Base-by-base conservation (phyloP, 2,329 filamentous ascomycete genomes). In the Ceratocystis huliohia region DNA sequence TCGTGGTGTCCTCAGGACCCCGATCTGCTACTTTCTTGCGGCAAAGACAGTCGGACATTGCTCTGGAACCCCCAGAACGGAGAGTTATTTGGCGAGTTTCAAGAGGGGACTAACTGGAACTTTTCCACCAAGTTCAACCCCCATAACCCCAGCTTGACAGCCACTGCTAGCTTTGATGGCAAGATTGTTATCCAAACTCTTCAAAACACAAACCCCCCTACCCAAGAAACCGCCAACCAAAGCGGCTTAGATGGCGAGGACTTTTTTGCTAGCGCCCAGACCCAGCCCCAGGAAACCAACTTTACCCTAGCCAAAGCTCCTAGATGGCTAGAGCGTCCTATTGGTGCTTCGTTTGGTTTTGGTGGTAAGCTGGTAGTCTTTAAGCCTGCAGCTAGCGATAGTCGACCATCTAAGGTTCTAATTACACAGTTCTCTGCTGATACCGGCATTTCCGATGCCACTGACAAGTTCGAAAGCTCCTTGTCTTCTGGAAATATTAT, bases 41-140 rank as follows among this genome's bases (percentile, higher is more conserved):
- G 94, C 71, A 97, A 97, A 77, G 94, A 99, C 76, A 97, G 97
- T 74, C 85, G 90, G 71, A 96, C 92, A 1, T 83, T 99, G 68
- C 86, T 94, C 69, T 99, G 95, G 94, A 97, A 97, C 75, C 91
- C 94, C 1, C 89, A 94, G 73, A 96, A 88, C 2, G 93, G 93
- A 65, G 85, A 94, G 73, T 81, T 84, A 13, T 88, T 91, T 69
- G 94, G 95, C 70, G 93, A 97, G 76, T 93, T 97, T 73, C 92
- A 93, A 3, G 91, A 96, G 72, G 92, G 96, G 65, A 96, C 93
- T n/a, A 99, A 97, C 76, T 99, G 94, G 93, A 96, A 92, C 5
- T 99, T 99, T 79, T 87, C 93, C 74, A 96, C 94, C 4, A 84
- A 88, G 69, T 97, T 95, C 82, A 92, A 96, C 75, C 94, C 94